Percentiles rank a stretch among this genome's conserved stretches.
Conservation (phyloP, 495 filamentous ascomycete species). For the Aspergillus leporis region DNA sequence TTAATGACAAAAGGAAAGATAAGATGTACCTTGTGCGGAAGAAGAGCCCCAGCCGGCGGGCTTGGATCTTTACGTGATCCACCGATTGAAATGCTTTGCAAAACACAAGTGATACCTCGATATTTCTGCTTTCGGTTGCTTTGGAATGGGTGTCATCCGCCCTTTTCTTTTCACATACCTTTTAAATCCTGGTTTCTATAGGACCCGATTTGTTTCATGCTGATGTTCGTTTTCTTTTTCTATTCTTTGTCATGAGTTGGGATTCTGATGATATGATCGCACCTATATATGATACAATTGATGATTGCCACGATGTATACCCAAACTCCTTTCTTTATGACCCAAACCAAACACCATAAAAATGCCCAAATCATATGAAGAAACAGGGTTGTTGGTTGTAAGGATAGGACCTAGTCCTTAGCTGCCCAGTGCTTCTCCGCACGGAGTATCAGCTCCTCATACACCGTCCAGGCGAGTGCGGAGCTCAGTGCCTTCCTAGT, state of each 20-base stretch:
- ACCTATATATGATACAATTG: constrained; percentile 23
- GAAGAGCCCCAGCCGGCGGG: constrained; percentile 47
- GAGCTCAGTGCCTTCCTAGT: constrained; percentile 87
- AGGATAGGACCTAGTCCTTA: constrained; percentile 22
- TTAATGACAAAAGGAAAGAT: constrained; percentile 54
- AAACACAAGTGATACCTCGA: constrained; percentile 14
- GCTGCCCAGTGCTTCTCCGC: constrained; percentile 65
- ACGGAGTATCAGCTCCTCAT: constrained; percentile 84
- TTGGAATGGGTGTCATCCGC: constrained; percentile 7
- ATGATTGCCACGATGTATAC: constrained; percentile 11
- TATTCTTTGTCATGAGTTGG: constrained; percentile 26
- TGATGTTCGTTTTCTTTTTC: constrained; percentile 12
- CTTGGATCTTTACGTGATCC: constrained; percentile 38
- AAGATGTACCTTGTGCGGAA: constrained; percentile 63
- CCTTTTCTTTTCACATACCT: constrained; percentile 14
- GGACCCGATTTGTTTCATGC: constrained; percentile 14
- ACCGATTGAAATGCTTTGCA: constrained; percentile 1
- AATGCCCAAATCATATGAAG: not conserved
- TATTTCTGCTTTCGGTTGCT: constrained; percentile 8
- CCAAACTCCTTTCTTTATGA: not conserved
- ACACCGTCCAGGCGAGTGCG: constrained; percentile 93
- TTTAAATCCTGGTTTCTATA: constrained; percentile 5
- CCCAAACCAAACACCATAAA: constrained; percentile 3
- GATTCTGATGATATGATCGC: constrained; percentile 28
- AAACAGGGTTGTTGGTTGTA: not conserved